Conservation (phyloP, 2,329 filamentous ascomycete genomes). For the Emmonsiellopsis sp. region DNA sequence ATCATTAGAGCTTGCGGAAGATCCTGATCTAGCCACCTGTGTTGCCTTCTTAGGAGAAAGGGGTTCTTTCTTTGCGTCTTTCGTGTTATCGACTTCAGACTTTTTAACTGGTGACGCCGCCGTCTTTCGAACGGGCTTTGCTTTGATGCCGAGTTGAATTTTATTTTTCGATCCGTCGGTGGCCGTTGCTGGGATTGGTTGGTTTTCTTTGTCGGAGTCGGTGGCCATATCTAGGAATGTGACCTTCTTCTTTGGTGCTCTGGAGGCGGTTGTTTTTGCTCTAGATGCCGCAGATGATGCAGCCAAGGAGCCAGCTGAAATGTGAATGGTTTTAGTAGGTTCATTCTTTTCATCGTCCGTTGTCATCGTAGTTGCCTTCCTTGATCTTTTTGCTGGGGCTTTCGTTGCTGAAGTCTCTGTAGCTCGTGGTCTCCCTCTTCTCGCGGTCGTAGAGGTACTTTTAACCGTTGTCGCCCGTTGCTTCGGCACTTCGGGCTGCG, state of each 20-base stretch:
- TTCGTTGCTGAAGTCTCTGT: conserved; percentile 5
- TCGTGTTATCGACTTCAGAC: conserved; percentile 10
- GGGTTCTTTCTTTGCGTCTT: conserved; percentile 22
- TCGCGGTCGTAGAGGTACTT: conserved; percentile 1
- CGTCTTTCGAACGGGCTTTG: conserved; percentile 38
- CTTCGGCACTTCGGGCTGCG: conserved; percentile 16
- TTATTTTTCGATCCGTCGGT: conserved; percentile 15
- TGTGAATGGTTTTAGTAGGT: conserved; percentile 6
- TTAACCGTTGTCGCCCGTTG: conserved; percentile 9
- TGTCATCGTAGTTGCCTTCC: conserved; percentile 5
- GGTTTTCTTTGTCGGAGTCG: conserved; percentile 34
- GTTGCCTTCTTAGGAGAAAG: conserved; percentile 42
- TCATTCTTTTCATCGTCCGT: conserved; percentile 8
- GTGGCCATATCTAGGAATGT: conserved; percentile 36
- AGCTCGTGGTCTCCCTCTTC: conserved; percentile 8
- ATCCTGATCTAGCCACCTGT: conserved; percentile 34
- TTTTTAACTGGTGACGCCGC: conserved; percentile 23
- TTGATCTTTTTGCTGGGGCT: conserved; percentile 10
- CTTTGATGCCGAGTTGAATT: conserved; percentile 31
- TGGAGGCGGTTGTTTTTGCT: conserved; percentile 12
- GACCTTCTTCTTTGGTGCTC: conserved; percentile 34
- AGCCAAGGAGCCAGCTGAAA: conserved; percentile 1
- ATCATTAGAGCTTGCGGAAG: conserved; percentile 25
- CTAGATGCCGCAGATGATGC: conserved; percentile 8
- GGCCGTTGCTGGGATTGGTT: conserved; percentile 20